A percentile compares a stretch with the other conserved stretches of the same genome.
These are phyloP conservation scores for Bondarzewia mesenterica DNA, from an alignment of 1,284 basidiomycete genomes.

Conservation along the genomic window DNA sequence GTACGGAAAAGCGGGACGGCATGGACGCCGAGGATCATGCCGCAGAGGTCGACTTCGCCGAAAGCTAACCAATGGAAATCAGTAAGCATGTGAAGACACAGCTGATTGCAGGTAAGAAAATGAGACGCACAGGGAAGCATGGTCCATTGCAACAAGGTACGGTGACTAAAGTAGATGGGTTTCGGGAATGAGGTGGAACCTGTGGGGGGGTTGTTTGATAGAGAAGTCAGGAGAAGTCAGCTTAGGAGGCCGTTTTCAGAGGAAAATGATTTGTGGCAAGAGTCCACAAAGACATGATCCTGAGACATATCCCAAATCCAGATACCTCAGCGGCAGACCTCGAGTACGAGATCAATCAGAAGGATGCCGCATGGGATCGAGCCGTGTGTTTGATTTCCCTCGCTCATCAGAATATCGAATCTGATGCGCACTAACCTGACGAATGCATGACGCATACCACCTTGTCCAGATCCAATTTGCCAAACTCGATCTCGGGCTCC, in stretches of 20 bases:
- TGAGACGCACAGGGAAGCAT: conserved; percentile 9
- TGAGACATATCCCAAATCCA: too few species aligned
- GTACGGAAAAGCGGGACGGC: conserved; percentile 15
- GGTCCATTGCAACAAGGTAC: conserved; percentile 11
- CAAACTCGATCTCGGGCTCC: background rate
- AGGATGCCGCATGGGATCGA: too few species aligned
- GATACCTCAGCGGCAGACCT: too few species aligned
- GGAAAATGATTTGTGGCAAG: too few species aligned
- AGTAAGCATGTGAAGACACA: background rate
- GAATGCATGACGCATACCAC: conserved; percentile 24
- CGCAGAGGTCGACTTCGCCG: conserved; percentile 16
- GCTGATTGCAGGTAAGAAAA: background rate
- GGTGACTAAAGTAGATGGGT: conserved; percentile 16
- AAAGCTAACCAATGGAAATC: conserved; percentile 10
- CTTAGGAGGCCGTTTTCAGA: too few species aligned
- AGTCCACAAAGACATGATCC: too few species aligned
- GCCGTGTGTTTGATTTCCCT: background rate
- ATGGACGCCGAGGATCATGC: conserved; percentile 12
- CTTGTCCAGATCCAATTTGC: conserved; percentile 5
- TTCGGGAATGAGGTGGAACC: conserved; percentile 25
- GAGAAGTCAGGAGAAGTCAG: too few species aligned
- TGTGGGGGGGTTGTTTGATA: too few species aligned
- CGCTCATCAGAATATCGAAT: background rate
- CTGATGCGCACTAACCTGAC: conserved; percentile 18
- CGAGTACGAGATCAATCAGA: too few species aligned